Evolutionary conservation across 208 protist genomes (phyloP).

Genomic region (Lotmaria passim): DNA sequence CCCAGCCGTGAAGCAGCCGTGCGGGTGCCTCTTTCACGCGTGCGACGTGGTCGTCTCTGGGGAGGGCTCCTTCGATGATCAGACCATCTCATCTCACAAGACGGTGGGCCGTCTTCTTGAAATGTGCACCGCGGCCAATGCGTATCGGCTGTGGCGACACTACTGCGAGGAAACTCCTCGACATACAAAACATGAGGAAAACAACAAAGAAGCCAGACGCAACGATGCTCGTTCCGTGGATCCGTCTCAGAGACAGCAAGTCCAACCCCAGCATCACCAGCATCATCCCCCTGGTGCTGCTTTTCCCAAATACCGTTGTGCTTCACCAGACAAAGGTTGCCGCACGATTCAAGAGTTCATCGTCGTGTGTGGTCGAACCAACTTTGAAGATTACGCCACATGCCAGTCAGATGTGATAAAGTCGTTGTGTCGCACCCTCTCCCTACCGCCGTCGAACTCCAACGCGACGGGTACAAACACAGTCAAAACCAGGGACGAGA

Average conservation of each 20-base stretch:
- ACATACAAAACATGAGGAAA: background rate
- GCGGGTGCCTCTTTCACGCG: conserved; percentile 30
- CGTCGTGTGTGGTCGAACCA: conserved; percentile 46
- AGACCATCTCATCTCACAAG: conserved; percentile 72
- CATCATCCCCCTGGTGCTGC: background rate
- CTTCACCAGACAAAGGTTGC: background rate
- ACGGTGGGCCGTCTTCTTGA: conserved; percentile 73
- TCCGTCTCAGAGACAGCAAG: too few species aligned
- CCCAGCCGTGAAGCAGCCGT: conserved; percentile 10
- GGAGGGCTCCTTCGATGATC: conserved; percentile 80
- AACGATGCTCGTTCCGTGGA: too few species aligned
- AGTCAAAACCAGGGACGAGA: too few species aligned
- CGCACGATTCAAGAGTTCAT: conserved; percentile 32
- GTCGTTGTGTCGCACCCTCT: conserved; percentile 25
- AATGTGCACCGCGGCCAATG: conserved; percentile 72
- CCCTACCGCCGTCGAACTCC: background rate
- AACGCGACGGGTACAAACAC: background rate
- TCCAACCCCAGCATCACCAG: too few species aligned
- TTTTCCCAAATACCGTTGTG: background rate
- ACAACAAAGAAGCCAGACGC: too few species aligned
- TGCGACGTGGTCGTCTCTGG: conserved; percentile 66
- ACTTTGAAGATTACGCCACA: conserved; percentile 24
- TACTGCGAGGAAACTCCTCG: conserved; percentile 2
- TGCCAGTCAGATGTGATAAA: conserved; percentile 24
- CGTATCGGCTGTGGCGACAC: conserved; percentile 29